A percentile compares a stretch with the other conserved stretches of the same genome.
Evolutionary conservation across 2,329 filamentous ascomycete genomes (phyloP).

Genomic region (Penicillium sp.): DNA sequence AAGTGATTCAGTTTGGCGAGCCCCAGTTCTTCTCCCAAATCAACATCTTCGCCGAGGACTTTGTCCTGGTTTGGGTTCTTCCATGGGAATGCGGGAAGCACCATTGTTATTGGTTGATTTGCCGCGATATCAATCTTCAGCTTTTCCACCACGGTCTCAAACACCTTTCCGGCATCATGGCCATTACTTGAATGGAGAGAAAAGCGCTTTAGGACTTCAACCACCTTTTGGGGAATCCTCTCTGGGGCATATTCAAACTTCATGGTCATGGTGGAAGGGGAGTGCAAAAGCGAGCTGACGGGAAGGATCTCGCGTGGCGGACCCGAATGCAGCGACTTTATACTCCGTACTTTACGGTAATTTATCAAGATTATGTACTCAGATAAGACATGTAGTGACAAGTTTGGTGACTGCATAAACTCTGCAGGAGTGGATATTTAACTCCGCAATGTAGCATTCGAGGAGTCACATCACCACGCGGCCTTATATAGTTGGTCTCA

Average conservation of each 20-base stretch:
- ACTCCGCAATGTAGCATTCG: constrained; percentile 1
- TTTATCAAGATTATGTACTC: not conserved
- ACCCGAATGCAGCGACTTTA: not conserved
- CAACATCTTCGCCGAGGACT: constrained; percentile 2
- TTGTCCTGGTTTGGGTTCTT: constrained; percentile 9
- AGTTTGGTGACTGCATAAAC: not conserved
- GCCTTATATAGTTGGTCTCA: not conserved
- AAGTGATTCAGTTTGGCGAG: constrained; percentile 9
- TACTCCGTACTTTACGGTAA: not conserved
- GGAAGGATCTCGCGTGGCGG: not conserved
- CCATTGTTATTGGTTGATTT: constrained; percentile 8
- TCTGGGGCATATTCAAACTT: constrained; percentile 8
- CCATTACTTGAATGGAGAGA: constrained; percentile 3
- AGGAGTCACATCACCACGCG: not conserved
- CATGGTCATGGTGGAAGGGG: not conserved
- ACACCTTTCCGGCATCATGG: constrained; percentile 5
- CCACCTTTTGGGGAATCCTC: not conserved
- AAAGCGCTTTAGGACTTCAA: constrained; percentile 5
- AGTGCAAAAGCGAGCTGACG: too few relatives aligned
- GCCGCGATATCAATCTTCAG: constrained; percentile 2
- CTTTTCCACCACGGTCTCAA: constrained; percentile 2
- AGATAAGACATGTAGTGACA: not conserved
- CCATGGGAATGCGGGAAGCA: constrained; percentile 11
- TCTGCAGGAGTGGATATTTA: not conserved
- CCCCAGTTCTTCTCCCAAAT: constrained; percentile 8